A percentile compares a stretch with the other conserved stretches of the same genome.
phyloP scores from a whole-genome alignment of 1,139 yeast genomes.

The Taphrina flavorubra region DNA sequence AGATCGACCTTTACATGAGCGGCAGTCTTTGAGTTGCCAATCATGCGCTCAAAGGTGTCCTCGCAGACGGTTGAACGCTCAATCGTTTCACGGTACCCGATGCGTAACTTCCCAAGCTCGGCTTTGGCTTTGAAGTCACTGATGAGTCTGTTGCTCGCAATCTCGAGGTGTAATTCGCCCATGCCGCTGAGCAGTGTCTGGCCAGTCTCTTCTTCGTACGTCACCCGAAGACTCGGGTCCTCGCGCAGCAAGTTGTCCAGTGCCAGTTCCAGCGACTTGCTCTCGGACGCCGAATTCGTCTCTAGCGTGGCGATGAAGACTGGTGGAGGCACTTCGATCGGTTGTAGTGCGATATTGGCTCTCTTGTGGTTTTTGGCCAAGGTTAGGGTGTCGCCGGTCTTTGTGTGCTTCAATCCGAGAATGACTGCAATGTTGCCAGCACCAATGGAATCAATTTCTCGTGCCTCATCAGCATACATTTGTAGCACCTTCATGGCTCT shows the following conservation, averaged over 20 bases:
- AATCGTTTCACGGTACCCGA: conserved; percentile 74
- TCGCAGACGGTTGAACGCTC: background rate
- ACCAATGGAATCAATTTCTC: conserved; percentile 65
- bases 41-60: conserved; percentile 21
- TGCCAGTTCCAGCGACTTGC: conserved; percentile 69
- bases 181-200: conserved; percentile 88
- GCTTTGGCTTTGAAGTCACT: conserved; percentile 83
- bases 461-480: conserved; percentile 89
- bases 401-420: conserved; percentile 72
- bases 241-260: conserved; percentile 71
- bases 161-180: conserved; percentile 95
- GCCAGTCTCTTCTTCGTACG: conserved; percentile 82
- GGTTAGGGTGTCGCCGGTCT: conserved; percentile 89
- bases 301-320: conserved; percentile 86
- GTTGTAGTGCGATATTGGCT: conserved; percentile 61
- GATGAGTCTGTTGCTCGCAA: conserved; percentile 75
- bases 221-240: conserved; percentile 75
- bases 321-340: conserved; percentile 88
- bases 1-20: conserved; percentile 4
- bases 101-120: conserved; percentile 79
- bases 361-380: conserved; percentile 51
- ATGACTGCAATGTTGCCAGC: conserved; percentile 93
- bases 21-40: conserved; percentile 1
- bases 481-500: conserved; percentile 70
- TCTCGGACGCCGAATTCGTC: conserved; percentile 83